Evolutionary conservation across 2,329 filamentous ascomycete genomes (phyloP).

Genomic region (Trichophyton simii): DNA sequence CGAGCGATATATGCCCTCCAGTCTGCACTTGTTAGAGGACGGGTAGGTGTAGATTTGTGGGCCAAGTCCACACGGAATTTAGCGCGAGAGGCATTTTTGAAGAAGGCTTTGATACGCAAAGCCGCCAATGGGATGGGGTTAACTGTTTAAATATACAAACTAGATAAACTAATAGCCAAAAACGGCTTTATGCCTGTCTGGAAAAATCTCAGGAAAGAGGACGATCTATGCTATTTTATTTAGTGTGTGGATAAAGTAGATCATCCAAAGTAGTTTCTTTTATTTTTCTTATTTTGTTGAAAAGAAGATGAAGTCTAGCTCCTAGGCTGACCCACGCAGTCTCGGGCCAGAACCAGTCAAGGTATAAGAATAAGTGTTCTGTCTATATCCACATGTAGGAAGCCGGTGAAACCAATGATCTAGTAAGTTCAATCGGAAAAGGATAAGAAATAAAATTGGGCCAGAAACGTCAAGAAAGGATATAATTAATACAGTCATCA

Average conservation of each 20-base stretch:
- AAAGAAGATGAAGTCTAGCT: no score
- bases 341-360: no score
- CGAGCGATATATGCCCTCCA: conserved; percentile 64
- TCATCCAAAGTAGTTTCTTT: no score
- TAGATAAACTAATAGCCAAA: neutral
- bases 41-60: conserved; percentile 36
- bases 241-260: no score
- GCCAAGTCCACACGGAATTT: conserved; percentile 35
- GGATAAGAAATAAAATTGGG: neutral
- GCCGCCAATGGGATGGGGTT: conserved; percentile 36
- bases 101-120: conserved; percentile 35
- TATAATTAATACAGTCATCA: neutral
- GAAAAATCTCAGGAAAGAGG: no score
- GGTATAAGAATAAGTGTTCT: no score
- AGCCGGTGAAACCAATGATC: neutral
- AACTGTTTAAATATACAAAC: conserved; percentile 9
- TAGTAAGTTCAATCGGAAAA: neutral
- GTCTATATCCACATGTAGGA: no score
- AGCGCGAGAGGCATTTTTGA: conserved; percentile 37
- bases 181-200: no score
- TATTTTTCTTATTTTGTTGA: no score
- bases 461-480: neutral
- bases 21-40: conserved; percentile 33
- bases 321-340: no score
- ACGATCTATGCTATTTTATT: no score